These are phyloP conservation scores for Plantago rigida DNA, from an alignment of 305 asterid genomes.

Conservation along the genomic window DNA sequence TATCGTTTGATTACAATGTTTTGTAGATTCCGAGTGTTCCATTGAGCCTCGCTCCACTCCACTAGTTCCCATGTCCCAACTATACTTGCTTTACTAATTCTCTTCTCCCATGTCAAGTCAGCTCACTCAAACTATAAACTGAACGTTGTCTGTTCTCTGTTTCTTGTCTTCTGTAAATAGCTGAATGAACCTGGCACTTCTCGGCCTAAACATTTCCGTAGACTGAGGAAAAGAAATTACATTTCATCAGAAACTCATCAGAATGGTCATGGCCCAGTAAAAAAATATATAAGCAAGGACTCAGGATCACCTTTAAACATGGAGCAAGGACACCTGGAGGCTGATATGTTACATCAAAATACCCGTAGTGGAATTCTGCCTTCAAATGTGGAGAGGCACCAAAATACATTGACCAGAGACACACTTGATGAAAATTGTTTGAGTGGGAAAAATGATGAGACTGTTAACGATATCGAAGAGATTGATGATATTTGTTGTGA, in stretches of 20 bases:
- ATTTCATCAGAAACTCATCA: constrained; percentile 32
- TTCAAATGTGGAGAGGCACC: constrained; percentile 32
- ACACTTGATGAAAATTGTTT: constrained; percentile 23
- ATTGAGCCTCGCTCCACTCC: background rate
- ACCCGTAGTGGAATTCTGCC: constrained; percentile 22
- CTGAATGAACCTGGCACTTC: constrained; percentile 38
- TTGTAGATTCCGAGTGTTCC: no score
- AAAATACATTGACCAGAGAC: constrained; percentile 23
- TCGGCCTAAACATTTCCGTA: constrained; percentile 24
- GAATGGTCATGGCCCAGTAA: constrained; percentile 48
- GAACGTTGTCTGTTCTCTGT: constrained; percentile 13
- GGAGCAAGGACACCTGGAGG: constrained; percentile 28
- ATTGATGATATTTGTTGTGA: constrained; percentile 30
- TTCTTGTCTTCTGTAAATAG: constrained; percentile 30
- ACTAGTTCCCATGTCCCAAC: background rate
- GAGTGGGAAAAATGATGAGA: constrained; percentile 23
- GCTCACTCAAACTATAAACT: constrained; percentile 7
- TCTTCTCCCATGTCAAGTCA: constrained; percentile 12
- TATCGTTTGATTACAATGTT: background rate
- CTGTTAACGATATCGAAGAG: constrained; percentile 28
- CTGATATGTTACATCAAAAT: constrained; percentile 20
- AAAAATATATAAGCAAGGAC: constrained; percentile 33
- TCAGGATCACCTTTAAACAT: constrained; percentile 33
- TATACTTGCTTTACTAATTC: constrained; percentile 10
- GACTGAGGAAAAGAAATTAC: constrained; percentile 36